phyloP scores from a whole-genome alignment of 2,329 filamentous ascomycete genomes.

The Mycosphaerelloides madeirae region DNA sequence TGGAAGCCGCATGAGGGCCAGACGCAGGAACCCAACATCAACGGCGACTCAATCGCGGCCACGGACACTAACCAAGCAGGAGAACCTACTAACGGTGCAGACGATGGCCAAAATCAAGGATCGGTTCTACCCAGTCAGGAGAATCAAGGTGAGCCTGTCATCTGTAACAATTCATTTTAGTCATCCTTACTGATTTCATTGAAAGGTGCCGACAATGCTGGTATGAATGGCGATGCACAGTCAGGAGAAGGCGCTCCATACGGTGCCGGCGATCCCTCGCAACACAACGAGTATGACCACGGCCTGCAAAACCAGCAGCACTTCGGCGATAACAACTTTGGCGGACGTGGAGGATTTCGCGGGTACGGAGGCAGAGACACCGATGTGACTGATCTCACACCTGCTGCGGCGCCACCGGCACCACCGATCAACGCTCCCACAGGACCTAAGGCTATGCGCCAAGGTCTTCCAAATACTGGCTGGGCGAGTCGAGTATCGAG shows the following conservation, averaged over 20 bases:
- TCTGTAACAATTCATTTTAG: neutral
- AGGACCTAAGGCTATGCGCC: slow-evolving; percentile 90
- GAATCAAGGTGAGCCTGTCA: slow-evolving; percentile 11
- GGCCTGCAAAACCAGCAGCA: slow-evolving; percentile 17
- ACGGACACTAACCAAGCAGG: slow-evolving; percentile 30
- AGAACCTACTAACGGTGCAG: slow-evolving; percentile 26
- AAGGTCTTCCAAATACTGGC: slow-evolving; percentile 78
- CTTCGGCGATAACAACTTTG: slow-evolving; percentile 27
- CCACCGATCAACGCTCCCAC: slow-evolving; percentile 63
- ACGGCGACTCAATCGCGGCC: slow-evolving; percentile 32
- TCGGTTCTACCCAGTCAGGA: slow-evolving; percentile 3
- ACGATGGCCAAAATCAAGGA: slow-evolving; percentile 11
- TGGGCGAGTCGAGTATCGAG: slow-evolving; percentile 56
- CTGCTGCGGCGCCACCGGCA: slow-evolving; percentile 29
- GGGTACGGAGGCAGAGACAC: slow-evolving; percentile 16
- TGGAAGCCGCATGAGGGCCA: slow-evolving; percentile 10
- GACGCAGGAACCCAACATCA: slow-evolving; percentile 10
- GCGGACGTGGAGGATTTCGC: slow-evolving; percentile 46
- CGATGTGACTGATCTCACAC: slow-evolving; percentile 25
- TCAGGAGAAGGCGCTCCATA: neutral
- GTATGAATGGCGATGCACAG: slow-evolving; percentile 3
- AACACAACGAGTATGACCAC: slow-evolving; percentile 27
- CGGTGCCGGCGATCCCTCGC: neutral
- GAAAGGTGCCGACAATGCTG: neutral
- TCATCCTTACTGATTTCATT: neutral